Evolutionary conservation across 106 monocot species (phyloP).

Genomic region (Dioscorea zingiberensis): DNA sequence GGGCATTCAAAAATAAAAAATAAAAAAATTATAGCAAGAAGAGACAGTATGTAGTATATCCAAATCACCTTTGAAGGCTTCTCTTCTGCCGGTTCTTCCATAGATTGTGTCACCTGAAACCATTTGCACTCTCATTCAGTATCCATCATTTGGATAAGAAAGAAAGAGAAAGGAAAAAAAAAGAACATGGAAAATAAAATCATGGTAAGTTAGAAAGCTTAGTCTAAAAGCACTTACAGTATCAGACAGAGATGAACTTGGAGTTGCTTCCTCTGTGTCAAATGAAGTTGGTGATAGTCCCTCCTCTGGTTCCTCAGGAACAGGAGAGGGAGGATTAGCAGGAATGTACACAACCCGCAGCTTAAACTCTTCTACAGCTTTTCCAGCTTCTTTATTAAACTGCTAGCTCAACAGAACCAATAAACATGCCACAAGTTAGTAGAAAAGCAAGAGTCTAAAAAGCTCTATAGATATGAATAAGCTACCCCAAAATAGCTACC

Average conservation of each 20-base stretch:
- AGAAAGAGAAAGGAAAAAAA: background rate
- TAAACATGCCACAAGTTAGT: background rate
- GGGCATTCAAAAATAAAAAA: background rate
- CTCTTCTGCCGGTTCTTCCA: slow-evolving; percentile 41
- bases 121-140: background rate
- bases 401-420: slow-evolving; percentile 15
- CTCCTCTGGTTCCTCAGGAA: slow-evolving; percentile 86
- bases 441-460: slow-evolving; percentile 1
- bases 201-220: background rate
- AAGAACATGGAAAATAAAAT: background rate
- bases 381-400: slow-evolving; percentile 77
- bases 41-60: slow-evolving; percentile 1
- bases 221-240: slow-evolving; percentile 30
- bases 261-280: slow-evolving; percentile 38
- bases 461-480: background rate
- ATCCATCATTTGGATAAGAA: background rate
- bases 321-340: slow-evolving; percentile 73
- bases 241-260: slow-evolving; percentile 41
- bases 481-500: slow-evolving; percentile 25
- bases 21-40: background rate
- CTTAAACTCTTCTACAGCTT: slow-evolving; percentile 70
- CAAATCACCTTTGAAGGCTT: slow-evolving; percentile 33
- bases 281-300: slow-evolving; percentile 60
- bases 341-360: slow-evolving; percentile 73
- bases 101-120: slow-evolving; percentile 48